Conservation (phyloP, 495 filamentous ascomycete species). For the Tuber umbilicatum region DNA sequence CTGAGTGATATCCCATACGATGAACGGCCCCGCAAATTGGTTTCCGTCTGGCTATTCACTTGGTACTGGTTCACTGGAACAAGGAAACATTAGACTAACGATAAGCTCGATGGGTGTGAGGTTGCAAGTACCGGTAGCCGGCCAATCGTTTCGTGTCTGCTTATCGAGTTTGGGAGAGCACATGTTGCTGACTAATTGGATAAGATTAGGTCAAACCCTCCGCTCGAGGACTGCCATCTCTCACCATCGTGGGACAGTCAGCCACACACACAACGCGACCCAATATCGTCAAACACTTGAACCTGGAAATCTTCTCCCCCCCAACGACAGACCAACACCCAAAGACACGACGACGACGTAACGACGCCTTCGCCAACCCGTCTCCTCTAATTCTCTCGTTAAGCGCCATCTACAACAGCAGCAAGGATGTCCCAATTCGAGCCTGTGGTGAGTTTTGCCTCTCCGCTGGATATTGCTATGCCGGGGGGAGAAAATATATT, state of each 20-base stretch:
- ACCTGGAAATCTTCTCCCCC: constrained; percentile 29
- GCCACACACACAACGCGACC: not conserved
- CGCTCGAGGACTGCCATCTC: not conserved
- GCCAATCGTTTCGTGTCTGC: not conserved
- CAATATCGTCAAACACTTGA: constrained; percentile 30
- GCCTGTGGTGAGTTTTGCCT: constrained; percentile 71
- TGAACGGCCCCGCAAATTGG: not conserved
- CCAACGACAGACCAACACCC: constrained; percentile 36
- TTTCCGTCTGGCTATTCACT: not conserved
- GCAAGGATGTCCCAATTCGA: constrained; percentile 97
- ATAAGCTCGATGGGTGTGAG: not conserved
- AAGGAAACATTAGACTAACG: not conserved
- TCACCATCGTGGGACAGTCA: not conserved
- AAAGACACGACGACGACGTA: constrained; percentile 29
- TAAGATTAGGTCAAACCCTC: not conserved
- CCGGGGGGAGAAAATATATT: not conserved
- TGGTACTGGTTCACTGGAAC: not conserved
- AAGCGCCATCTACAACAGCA: constrained; percentile 42
- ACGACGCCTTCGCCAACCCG: constrained; percentile 33
- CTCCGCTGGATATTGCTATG: constrained; percentile 15
- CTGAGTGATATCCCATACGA: not conserved
- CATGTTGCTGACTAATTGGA: not conserved
- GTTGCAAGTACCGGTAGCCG: not conserved
- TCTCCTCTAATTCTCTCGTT: constrained; percentile 42
- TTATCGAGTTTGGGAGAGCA: not conserved